Conservation (phyloP, 306 rosid genomes). For the Cucurbita moschata region DNA sequence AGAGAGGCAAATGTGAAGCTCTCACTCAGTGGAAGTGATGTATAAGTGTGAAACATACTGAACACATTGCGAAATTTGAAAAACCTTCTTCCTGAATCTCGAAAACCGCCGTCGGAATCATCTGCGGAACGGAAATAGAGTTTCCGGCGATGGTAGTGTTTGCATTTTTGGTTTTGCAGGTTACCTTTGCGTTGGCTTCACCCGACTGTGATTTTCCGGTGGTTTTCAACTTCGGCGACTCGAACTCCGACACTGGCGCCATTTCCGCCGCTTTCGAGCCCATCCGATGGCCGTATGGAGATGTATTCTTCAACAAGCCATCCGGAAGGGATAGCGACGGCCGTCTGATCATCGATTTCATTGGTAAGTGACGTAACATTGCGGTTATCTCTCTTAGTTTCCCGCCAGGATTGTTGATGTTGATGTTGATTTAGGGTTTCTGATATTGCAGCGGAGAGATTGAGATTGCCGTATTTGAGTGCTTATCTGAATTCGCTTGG, state of each 20-base stretch:
- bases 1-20: background rate
- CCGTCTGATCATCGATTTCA: slow-evolving; percentile 75
- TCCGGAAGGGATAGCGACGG: slow-evolving; percentile 75
- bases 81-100: background rate
- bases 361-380: slow-evolving; percentile 25
- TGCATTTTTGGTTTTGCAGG: background rate
- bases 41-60: background rate
- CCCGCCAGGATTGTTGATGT: background rate
- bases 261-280: slow-evolving; percentile 78
- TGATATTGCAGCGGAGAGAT: slow-evolving; percentile 46
- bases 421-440: background rate
- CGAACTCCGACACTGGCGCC: slow-evolving; percentile 92
- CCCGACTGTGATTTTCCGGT: slow-evolving; percentile 59
- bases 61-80: background rate
- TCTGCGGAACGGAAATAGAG: background rate
- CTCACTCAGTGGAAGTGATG: background rate
- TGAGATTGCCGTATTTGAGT: slow-evolving; percentile 63
- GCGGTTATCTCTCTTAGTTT: background rate
- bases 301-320: slow-evolving; percentile 50
- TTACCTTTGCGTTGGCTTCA: background rate
- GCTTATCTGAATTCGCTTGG: slow-evolving; percentile 89
- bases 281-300: slow-evolving; percentile 55
- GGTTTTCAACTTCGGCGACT: slow-evolving; percentile 88
- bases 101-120: background rate
- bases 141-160: background rate